Conservation (phyloP, 192 early-diverging fungal species). For the Cladochytrium replicatum region DNA sequence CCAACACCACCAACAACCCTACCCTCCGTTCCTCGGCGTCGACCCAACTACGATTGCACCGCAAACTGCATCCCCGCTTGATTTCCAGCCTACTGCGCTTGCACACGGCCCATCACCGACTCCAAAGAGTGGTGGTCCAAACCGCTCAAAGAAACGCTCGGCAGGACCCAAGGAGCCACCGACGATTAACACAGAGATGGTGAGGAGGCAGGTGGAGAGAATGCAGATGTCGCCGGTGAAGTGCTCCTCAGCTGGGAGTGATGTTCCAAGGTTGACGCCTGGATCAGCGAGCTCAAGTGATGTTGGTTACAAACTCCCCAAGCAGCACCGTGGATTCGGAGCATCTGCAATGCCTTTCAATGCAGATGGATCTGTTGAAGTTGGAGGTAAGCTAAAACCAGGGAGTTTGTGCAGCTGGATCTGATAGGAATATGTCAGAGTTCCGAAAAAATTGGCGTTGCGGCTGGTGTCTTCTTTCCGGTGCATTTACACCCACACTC, state of each 20-base stretch:
- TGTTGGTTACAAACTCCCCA: too few species aligned
- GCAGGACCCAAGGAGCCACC: background rate
- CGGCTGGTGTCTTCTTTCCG: slow-evolving; percentile 9
- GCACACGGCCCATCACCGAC: too few species aligned
- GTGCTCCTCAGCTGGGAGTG: too few species aligned
- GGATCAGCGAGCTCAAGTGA: background rate
- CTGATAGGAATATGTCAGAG: slow-evolving; percentile 3
- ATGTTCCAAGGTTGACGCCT: background rate
- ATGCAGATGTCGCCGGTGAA: slow-evolving; percentile 7
- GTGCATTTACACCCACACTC: slow-evolving; percentile 9
- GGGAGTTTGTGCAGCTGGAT: slow-evolving; percentile 9
- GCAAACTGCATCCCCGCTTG: too few species aligned
- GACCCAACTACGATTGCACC: too few species aligned
- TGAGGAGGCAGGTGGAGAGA: slow-evolving; percentile 8
- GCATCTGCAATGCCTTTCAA: too few species aligned
- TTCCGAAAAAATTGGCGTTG: slow-evolving; percentile 11
- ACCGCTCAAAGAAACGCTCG: too few species aligned
- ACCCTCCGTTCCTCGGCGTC: too few species aligned
- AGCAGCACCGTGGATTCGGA: slow-evolving; percentile 8
- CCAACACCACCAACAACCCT: too few species aligned
- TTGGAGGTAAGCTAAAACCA: slow-evolving; percentile 1
- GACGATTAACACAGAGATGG: slow-evolving; percentile 2
- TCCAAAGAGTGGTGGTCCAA: too few species aligned
- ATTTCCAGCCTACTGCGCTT: too few species aligned
- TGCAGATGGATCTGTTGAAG: slow-evolving; percentile 2